phyloP scores from a whole-genome alignment of 352 stramenopile genomes.

The Globisporangium nodosum region DNA sequence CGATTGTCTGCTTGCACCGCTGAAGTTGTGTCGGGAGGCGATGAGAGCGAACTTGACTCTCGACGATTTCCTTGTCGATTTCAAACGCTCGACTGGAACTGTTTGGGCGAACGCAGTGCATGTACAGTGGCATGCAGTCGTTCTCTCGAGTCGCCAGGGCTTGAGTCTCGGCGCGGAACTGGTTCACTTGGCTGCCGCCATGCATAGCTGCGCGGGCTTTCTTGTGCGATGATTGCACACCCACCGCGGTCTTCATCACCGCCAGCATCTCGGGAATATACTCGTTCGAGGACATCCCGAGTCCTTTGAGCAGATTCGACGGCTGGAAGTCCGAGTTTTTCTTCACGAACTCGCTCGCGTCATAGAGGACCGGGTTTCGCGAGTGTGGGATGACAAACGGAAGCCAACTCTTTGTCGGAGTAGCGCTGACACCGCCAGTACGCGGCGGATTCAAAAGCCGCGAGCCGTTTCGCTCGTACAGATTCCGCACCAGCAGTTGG shows the following conservation, averaged over 20 bases:
- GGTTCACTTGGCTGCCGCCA: slow-evolving; percentile 18
- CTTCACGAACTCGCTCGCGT: slow-evolving; percentile 57
- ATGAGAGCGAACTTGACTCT: slow-evolving; percentile 28
- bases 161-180: slow-evolving; percentile 41
- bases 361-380: slow-evolving; percentile 43
- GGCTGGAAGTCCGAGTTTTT: slow-evolving; percentile 66
- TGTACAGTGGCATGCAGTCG: slow-evolving; percentile 33
- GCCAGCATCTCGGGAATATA: slow-evolving; percentile 26
- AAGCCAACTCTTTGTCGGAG: slow-evolving; percentile 13
- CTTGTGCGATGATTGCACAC: not conserved
- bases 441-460: slow-evolving; percentile 19
- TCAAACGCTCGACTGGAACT: slow-evolving; percentile 20
- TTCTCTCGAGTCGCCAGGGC: slow-evolving; percentile 14
- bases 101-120: slow-evolving; percentile 49
- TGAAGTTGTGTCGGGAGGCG: slow-evolving; percentile 26
- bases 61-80: slow-evolving; percentile 22
- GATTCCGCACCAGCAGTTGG: slow-evolving; percentile 53
- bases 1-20: slow-evolving; percentile 13
- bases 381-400: slow-evolving; percentile 47
- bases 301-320: slow-evolving; percentile 22
- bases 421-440: slow-evolving; percentile 7
- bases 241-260: slow-evolving; percentile 1
- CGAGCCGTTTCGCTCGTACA: slow-evolving; percentile 46
- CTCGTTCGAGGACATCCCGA: slow-evolving; percentile 23
- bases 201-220: not conserved